Percentiles rank a stretch among this genome's conserved stretches.
Conservation (phyloP, 805 yeast genomes). For the Ogataea corticis region DNA sequence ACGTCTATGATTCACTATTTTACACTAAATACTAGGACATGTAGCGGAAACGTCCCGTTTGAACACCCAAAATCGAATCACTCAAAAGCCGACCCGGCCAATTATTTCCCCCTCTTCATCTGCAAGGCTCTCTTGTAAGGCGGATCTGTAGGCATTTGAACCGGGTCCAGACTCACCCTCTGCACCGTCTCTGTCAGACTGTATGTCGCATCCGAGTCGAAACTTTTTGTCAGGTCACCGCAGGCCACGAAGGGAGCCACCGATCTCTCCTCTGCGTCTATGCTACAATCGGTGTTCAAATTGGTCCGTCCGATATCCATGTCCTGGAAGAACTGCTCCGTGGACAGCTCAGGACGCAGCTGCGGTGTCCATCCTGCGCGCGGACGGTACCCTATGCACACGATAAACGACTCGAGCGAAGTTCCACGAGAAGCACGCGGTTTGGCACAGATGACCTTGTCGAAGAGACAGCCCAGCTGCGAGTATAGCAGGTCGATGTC, state of each 20-base stretch:
- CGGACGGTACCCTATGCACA: constrained; percentile 85
- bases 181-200: constrained; percentile 46
- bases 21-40: too few species aligned
- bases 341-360: constrained; percentile 50
- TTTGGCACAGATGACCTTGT: constrained; percentile 88
- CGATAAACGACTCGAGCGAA: constrained; percentile 90
- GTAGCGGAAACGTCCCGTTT: too few species aligned
- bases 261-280: constrained; percentile 61
- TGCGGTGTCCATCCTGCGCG: constrained; percentile 81
- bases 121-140: constrained; percentile 93
- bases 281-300: constrained; percentile 46
- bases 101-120: constrained; percentile 57
- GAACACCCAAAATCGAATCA: too few species aligned
- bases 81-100: too few species aligned
- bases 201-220: constrained; percentile 96
- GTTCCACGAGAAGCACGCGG: constrained; percentile 96
- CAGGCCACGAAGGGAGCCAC: constrained; percentile 95
- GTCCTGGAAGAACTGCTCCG: constrained; percentile 80
- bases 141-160: constrained; percentile 94
- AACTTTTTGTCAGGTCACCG: constrained; percentile 77
- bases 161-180: constrained; percentile 73
- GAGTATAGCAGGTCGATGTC: constrained; percentile 92
- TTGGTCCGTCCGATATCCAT: constrained; percentile 55
- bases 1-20: too few species aligned
- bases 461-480: constrained; percentile 86